Percentiles rank a stretch among this genome's conserved stretches.
phyloP scores from a whole-genome alignment of 2,329 filamentous ascomycete species.

The Ceratocystis harringtonii region DNA sequence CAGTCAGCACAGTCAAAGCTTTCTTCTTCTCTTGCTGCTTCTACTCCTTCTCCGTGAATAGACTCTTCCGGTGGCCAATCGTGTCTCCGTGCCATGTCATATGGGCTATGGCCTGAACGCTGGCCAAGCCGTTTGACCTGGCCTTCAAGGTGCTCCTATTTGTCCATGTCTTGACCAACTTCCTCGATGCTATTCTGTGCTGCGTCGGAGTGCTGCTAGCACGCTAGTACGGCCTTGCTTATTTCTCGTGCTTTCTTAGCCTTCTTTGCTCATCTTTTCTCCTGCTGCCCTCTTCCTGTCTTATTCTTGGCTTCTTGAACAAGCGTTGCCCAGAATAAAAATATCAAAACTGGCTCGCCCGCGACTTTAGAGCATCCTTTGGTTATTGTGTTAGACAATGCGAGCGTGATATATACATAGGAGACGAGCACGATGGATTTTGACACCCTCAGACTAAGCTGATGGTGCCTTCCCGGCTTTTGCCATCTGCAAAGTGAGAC shows the following conservation, averaged over 20 bases:
- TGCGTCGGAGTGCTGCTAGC: background rate
- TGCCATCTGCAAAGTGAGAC: background rate
- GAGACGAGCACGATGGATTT: background rate
- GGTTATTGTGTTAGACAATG: background rate
- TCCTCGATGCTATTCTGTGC: background rate
- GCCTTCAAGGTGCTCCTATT: background rate
- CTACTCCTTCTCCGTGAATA: slow-evolving; percentile 1
- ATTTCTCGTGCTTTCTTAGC: background rate
- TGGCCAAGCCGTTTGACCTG: background rate
- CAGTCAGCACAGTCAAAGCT: background rate
- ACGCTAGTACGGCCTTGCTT: background rate
- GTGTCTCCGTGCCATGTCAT: background rate
- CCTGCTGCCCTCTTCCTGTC: background rate
- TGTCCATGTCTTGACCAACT: background rate
- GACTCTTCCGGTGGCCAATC: background rate
- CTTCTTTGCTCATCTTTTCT: background rate
- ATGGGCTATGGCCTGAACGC: background rate
- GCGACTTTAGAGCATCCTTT: background rate
- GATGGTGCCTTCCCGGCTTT: background rate
- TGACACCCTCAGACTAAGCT: background rate
- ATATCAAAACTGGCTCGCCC: background rate
- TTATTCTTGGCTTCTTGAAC: background rate
- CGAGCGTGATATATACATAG: background rate
- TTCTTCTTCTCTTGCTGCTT: slow-evolving; percentile 3
- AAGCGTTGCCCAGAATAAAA: background rate